These are phyloP conservation scores for Fusarium longipes DNA, from an alignment of 2,329 filamentous ascomycete genomes.

Conservation along the genomic window DNA sequence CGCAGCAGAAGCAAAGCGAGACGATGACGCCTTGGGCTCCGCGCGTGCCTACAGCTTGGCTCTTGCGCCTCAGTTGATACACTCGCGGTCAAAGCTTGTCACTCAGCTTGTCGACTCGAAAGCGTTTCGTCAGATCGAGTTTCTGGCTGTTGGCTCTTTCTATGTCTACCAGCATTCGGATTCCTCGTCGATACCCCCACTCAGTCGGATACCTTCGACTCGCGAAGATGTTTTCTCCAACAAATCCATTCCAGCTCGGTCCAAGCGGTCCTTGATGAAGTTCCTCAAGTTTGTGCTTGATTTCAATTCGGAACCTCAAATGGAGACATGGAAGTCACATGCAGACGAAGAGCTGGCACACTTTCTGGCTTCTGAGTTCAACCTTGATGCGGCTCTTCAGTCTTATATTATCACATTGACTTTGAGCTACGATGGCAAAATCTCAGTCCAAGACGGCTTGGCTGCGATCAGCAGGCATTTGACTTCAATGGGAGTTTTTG, in stretches of 20 bases:
- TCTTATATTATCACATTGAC: constrained; percentile 74
- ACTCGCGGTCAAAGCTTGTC: constrained; percentile 82
- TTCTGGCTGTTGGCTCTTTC: constrained; percentile 92
- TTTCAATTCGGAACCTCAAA: constrained; percentile 69
- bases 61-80: constrained; percentile 86
- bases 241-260: constrained; percentile 77
- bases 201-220: constrained; percentile 84
- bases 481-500: constrained; percentile 86
- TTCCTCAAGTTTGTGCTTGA: constrained; percentile 89
- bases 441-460: constrained; percentile 74
- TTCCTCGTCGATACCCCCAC: constrained; percentile 47
- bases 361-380: constrained; percentile 72
- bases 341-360: constrained; percentile 65
- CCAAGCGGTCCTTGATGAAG: constrained; percentile 91
- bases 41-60: constrained; percentile 85
- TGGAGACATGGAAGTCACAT: constrained; percentile 67
- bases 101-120: constrained; percentile 87
- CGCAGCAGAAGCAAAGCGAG: constrained; percentile 52
- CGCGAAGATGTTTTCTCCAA: constrained; percentile 92
- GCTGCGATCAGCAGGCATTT: constrained; percentile 82
- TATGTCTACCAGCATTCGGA: constrained; percentile 72
- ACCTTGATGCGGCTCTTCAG: constrained; percentile 75
- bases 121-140: constrained; percentile 90
- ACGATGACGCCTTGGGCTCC: constrained; percentile 62
- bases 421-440: constrained; percentile 73